Evolutionary conservation across 2,329 filamentous ascomycete genomes (phyloP).

Genomic region (Aspergillus versicolor): DNA sequence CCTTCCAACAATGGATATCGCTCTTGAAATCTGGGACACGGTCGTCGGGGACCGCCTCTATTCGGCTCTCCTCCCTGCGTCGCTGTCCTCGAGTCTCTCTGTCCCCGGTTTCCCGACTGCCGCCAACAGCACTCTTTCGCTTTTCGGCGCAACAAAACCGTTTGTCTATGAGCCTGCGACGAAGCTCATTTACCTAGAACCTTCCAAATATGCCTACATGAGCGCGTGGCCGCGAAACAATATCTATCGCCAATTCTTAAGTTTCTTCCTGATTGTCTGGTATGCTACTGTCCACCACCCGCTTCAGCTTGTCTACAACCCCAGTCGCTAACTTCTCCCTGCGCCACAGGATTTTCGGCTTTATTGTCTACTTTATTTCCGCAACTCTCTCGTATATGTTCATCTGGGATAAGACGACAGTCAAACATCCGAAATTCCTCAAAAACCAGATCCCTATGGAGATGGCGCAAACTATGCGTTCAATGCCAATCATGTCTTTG

Average conservation of each 20-base stretch:
- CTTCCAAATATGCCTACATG: slow-evolving; percentile 73
- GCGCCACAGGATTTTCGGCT: slow-evolving; percentile 73
- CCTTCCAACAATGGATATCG: slow-evolving; percentile 72
- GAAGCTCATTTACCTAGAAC: slow-evolving; percentile 66
- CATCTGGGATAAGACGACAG: slow-evolving; percentile 86
- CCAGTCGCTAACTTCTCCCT: slow-evolving; percentile 8
- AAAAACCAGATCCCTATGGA: slow-evolving; percentile 89
- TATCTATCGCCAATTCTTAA: slow-evolving; percentile 68
- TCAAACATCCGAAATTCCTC: slow-evolving; percentile 89
- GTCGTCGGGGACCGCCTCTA: slow-evolving; percentile 79
- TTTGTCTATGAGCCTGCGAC: slow-evolving; percentile 69
- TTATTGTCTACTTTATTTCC: slow-evolving; percentile 80
- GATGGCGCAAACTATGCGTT: slow-evolving; percentile 72
- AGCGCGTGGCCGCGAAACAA: slow-evolving; percentile 78
- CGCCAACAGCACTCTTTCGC: slow-evolving; percentile 54
- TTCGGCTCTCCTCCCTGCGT: slow-evolving; percentile 65
- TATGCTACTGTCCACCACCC: slow-evolving; percentile 44
- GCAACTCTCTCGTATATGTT: slow-evolving; percentile 81
- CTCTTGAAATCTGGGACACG: slow-evolving; percentile 81
- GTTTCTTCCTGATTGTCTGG: slow-evolving; percentile 84
- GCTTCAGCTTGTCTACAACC: neutral
- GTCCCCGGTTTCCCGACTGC: slow-evolving; percentile 53
- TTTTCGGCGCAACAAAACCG: slow-evolving; percentile 51
- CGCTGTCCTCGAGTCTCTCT: slow-evolving; percentile 54
- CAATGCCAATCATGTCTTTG: slow-evolving; percentile 80